These are phyloP conservation scores for Musa beccarii DNA, from an alignment of 176 grass and related monocot genomes.

Conservation along the genomic window DNA sequence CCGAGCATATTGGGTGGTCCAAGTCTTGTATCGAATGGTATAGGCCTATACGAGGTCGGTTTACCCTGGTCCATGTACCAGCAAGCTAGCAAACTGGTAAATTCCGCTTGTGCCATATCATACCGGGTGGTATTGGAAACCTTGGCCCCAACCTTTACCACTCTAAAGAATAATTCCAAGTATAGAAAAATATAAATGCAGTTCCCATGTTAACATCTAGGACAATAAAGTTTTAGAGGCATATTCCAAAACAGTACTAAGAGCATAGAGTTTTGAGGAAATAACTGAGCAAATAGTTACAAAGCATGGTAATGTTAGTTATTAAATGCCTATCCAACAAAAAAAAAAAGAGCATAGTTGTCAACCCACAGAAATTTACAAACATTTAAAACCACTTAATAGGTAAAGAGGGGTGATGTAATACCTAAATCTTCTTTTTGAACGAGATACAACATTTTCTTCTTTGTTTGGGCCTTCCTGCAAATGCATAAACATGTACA, in stretches of 20 bases:
- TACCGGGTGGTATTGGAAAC: no score
- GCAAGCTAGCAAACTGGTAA: no score
- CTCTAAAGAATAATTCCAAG: no score
- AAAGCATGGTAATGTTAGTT: not conserved
- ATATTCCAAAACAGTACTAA: not conserved
- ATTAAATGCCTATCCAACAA: not conserved
- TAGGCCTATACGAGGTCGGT: no score
- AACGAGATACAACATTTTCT: slow-evolving; percentile 63
- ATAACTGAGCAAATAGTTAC: not conserved
- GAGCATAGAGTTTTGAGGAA: not conserved
- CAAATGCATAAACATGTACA: not conserved
- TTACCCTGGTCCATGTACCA: no score
- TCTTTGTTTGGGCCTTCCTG: slow-evolving; percentile 53
- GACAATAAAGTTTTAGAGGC: not conserved
- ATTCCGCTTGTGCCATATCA: no score
- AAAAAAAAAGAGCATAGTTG: not conserved
- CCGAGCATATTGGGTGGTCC: no score
- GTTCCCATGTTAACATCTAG: no score
- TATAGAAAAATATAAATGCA: no score
- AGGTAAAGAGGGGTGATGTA: not conserved
- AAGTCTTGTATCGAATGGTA: no score
- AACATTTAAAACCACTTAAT: not conserved
- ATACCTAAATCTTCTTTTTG: slow-evolving; percentile 83
- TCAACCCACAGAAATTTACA: not conserved
- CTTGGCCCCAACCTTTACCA: no score